Base-by-base conservation (phyloP, 192 early-diverging fungal species). In the Diversispora eburnea region DNA sequence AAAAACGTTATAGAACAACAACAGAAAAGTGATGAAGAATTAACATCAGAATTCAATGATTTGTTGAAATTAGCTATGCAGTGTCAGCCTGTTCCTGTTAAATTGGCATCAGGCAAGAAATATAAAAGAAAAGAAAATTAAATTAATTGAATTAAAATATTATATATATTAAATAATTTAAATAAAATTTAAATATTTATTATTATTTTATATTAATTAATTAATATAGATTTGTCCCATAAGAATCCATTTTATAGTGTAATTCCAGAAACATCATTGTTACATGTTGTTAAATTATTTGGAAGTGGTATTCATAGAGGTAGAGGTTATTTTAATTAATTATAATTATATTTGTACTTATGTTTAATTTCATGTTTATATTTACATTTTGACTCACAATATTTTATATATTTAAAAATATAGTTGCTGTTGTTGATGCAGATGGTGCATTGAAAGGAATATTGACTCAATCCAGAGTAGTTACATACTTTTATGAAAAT, bases 161-260 rank as follows among this genome's bases (percentile, higher is more conserved):
- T 59, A 25, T 7, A 22, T 9, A 59, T 25, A 8, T 20, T 58
- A 58, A 59, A 10, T 25, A 33, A 59, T 39, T 41, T 20, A 19
- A 45, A 33, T 33, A 33, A n/a, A n/a, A 33, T 33, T 33, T 33
- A 33, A 33, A 33, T 33, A 33, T 33, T 33, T 33, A 33, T 33
- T 33, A 33, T 33, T 33, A 33, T 45, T 62, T 12, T 58, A 15
- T 5, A 25, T 33, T 9, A 43, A 9, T 33, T 9, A 43, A 9
- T n/a, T 46, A 43, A 10, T 25, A 39, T 82, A 70, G 93, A 95
- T 77, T 69, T 93, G 51, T 95, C 93, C 4, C 84, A 88, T 39
- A 86, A 88, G 65, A 92, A 95, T 70, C 92, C 93, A 22, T 95
- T 94, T 74, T 93, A 91, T 75, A 88, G 88, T 19, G 89, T 93